Evolutionary conservation across 768 basidiomycete species (phyloP).

Genomic region (Clitopilus hobsonii): DNA sequence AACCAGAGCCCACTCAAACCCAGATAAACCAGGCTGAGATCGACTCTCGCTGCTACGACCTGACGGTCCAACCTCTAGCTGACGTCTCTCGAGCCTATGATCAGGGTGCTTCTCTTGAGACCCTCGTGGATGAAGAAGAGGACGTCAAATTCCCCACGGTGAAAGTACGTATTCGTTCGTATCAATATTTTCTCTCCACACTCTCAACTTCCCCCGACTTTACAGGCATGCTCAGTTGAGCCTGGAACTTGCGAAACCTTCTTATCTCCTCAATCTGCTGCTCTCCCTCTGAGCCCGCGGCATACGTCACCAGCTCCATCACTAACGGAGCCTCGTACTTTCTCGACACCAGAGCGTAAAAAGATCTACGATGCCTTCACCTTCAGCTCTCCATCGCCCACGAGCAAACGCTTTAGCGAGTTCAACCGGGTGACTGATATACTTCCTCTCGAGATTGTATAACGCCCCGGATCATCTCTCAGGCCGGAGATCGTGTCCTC

Average conservation of each 20-base stretch:
- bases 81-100: slow-evolving; percentile 74
- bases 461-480: slow-evolving; percentile 1
- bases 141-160: slow-evolving; percentile 35
- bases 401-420: slow-evolving; percentile 49
- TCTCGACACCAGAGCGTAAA: slow-evolving; percentile 73
- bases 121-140: slow-evolving; percentile 25
- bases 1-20: slow-evolving; percentile 24
- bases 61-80: slow-evolving; percentile 74
- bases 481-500: neutral
- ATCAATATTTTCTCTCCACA: neutral
- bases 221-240: slow-evolving; percentile 50
- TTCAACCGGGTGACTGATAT: slow-evolving; percentile 27
- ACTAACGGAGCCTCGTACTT: slow-evolving; percentile 29
- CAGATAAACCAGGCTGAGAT: slow-evolving; percentile 47
- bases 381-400: slow-evolving; percentile 69
- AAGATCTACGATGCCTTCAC: slow-evolving; percentile 73
- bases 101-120: slow-evolving; percentile 26
- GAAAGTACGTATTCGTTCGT: slow-evolving; percentile 35
- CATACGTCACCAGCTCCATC: slow-evolving; percentile 22
- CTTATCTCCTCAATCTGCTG: slow-evolving; percentile 27
- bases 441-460: slow-evolving; percentile 21
- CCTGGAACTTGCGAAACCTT: slow-evolving; percentile 57
- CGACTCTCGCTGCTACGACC: slow-evolving; percentile 74
- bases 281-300: slow-evolving; percentile 19
- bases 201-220: slow-evolving; percentile 9